Base-by-base conservation (phyloP, 2,329 filamentous ascomycete genomes). In the Talaromyces marneffei region DNA sequence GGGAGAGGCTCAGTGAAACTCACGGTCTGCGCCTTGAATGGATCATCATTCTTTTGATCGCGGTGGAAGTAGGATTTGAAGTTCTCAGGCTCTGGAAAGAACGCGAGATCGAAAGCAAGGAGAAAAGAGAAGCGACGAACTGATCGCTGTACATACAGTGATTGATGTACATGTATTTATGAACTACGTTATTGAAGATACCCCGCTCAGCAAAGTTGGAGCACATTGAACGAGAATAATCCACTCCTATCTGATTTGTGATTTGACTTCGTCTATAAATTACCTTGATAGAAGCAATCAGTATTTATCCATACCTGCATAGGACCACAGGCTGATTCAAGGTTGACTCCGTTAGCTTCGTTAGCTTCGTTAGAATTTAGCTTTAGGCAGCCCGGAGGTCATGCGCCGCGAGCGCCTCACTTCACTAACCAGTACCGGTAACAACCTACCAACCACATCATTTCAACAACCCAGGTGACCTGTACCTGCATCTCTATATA, bases 21-120 rank as follows among this genome's bases (percentile, higher is more conserved):
- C 92, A 97, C 71, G 89, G 91, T 16, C 85, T 92, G 31, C 83
- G 91, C 60, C 81, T 99, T 10, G 94, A 97, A 77, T 93, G 91
- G 89, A 95, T 95, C 68, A 97, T 99, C 72, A 97, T 99, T 69
- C 81, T 90, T 2, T 83, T 99, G 59, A 99, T 99, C 71, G 86
- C 90, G 1, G 89, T 97, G 35, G 94, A 99, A 77, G 92, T 97
- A 14, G 81, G 87, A 10, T 94, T 97, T 73, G 93, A 96, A 75
- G 80, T 97, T 64, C 80, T 90, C 64, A 81, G 89, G 61, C 81
- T 92, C 54, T 88, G 86, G 75, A 83, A 86, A 65, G 89, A 91
- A 68, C 80, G 80, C 50, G 69, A 71, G 4, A 72, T 75, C 64
- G 73, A 79, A 57, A 71, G 77, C 64, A 67, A 70, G 52, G 46